Evolutionary conservation across 768 basidiomycete species (phyloP).

Genomic region (Gloeophyllum trabeum): DNA sequence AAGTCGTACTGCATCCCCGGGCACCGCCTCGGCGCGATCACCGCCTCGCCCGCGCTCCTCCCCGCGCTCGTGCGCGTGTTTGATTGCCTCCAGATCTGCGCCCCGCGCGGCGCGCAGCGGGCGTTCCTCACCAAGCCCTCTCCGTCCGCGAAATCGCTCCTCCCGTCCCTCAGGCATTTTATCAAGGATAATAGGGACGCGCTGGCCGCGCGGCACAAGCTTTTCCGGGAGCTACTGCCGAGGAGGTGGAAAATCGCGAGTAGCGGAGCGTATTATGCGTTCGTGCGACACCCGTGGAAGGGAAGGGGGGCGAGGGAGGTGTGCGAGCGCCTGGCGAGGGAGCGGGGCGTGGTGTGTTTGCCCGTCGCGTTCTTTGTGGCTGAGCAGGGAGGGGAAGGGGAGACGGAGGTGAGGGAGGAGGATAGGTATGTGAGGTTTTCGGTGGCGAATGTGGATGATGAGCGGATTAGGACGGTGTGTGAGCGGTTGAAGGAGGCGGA

Average conservation of each 20-base stretch:
- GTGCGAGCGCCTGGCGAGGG: slow-evolving; percentile 42
- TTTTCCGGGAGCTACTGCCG: slow-evolving; percentile 43
- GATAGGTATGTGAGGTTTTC: slow-evolving; percentile 70
- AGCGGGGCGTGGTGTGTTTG: slow-evolving; percentile 54
- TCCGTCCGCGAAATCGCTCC: too few relatives aligned
- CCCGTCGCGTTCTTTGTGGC: slow-evolving; percentile 51
- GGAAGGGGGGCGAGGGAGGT: slow-evolving; percentile 38
- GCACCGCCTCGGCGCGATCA: slow-evolving; percentile 65
- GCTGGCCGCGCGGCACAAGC: slow-evolving; percentile 37
- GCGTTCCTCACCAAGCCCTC: slow-evolving; percentile 41
- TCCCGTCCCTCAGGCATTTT: slow-evolving; percentile 40
- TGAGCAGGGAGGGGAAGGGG: slow-evolving; percentile 13
- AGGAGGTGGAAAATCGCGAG: slow-evolving; percentile 49
- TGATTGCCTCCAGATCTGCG: slow-evolving; percentile 74
- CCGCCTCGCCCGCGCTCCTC: slow-evolving; percentile 46
- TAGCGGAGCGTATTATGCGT: slow-evolving; percentile 72
- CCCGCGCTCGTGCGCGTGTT: slow-evolving; percentile 45
- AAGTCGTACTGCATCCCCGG: slow-evolving; percentile 79
- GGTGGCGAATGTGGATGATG: slow-evolving; percentile 71
- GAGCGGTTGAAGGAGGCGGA: slow-evolving; percentile 33
- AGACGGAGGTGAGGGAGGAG: slow-evolving; percentile 22
- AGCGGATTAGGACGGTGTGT: slow-evolving; percentile 39
- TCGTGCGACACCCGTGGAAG: slow-evolving; percentile 55
- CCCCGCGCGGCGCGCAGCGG: slow-evolving; percentile 62
- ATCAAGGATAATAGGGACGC: slow-evolving; percentile 37